Evolutionary conservation across 305 asterid species (phyloP), one percentile per base, ranked within the genome.

Genomic region (Ilex paraguariensis): DNA sequence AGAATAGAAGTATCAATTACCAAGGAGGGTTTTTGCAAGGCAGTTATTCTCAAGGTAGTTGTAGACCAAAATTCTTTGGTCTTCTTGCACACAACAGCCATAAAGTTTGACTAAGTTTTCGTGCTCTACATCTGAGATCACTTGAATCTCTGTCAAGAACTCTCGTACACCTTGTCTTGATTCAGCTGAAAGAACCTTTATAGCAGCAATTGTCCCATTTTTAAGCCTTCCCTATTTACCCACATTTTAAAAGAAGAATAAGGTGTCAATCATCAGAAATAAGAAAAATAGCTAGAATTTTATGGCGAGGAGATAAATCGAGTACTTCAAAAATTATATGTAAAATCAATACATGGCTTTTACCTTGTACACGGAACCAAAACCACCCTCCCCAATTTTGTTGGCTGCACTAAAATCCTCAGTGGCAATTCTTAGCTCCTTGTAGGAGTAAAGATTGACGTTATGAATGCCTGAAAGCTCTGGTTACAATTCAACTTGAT

Each of bases 31-130:
- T 68, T 57, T 81, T 40, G 95, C 91, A 33, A 92, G 91, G 73
- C 97, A 87, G 79, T 87, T 90, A 56, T 92, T 87, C 78, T 85
- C 95, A 2, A 92, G 95, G 81, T 85, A 85, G 78, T 87, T 84
- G 87, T 92, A 92, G 64, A 92, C 88, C 60, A 92, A 86, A 70
- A 92, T 90, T 70, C 98, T 80, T 17, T 87, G 90, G 64, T 85
- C 54, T 46, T 70, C 84, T 69, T 92, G 88, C 76, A 87, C 96
- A 59, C 97, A 92, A 66, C 97, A 90, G 58, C 98, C 98, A 61
- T 82, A 86, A 32, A 92, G 94, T 81, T 85, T 86, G 62, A 92
- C 97, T 65, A 92, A 65, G 67, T 92, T 92, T 69, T 75, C 90
- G 48, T 92, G 98, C 56, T 84, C 81, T 50, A 84, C 75, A 17